A percentile compares a stretch with the other conserved stretches of the same genome.
Evolutionary conservation across 2,329 filamentous ascomycete species (phyloP).

Genomic region (Pseudogymnoascus sp.): DNA sequence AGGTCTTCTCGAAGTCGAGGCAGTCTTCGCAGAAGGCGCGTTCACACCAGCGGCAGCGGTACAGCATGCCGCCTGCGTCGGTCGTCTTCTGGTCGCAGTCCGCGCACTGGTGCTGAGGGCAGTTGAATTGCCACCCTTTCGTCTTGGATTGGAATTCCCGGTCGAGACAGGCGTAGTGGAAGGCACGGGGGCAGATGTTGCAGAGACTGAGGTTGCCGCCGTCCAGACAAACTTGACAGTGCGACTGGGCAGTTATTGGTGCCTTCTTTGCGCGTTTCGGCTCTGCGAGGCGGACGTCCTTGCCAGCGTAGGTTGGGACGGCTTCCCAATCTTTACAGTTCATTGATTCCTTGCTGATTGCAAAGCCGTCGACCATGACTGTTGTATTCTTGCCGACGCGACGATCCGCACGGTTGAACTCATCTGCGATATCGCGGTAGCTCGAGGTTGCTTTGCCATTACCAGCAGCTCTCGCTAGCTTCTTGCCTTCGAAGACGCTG

Average conservation of each 20-base stretch:
- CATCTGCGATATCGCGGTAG: slow-evolving; percentile 30
- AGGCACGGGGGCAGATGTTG: slow-evolving; percentile 45
- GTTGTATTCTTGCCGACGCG: slow-evolving; percentile 50
- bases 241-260: slow-evolving; percentile 39
- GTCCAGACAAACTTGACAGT: slow-evolving; percentile 46
- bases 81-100: slow-evolving; percentile 45
- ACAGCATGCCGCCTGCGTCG: slow-evolving; percentile 35
- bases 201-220: slow-evolving; percentile 42
- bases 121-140: slow-evolving; percentile 42
- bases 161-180: slow-evolving; percentile 44
- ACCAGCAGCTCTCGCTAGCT: slow-evolving; percentile 32
- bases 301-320: slow-evolving; percentile 48
- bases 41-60: slow-evolving; percentile 48
- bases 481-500: slow-evolving; percentile 49
- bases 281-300: slow-evolving; percentile 44
- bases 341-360: slow-evolving; percentile 49
- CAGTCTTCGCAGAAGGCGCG: slow-evolving; percentile 52
- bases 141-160: slow-evolving; percentile 34
- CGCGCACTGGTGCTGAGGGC: slow-evolving; percentile 47
- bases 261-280: slow-evolving; percentile 41
- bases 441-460: slow-evolving; percentile 25
- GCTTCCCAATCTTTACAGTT: slow-evolving; percentile 47
- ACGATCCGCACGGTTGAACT: slow-evolving; percentile 39
- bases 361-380: slow-evolving; percentile 48
- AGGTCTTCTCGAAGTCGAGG: slow-evolving; percentile 43